phyloP scores from a whole-genome alignment of 495 filamentous ascomycete genomes.

The Neurospora sp. region DNA sequence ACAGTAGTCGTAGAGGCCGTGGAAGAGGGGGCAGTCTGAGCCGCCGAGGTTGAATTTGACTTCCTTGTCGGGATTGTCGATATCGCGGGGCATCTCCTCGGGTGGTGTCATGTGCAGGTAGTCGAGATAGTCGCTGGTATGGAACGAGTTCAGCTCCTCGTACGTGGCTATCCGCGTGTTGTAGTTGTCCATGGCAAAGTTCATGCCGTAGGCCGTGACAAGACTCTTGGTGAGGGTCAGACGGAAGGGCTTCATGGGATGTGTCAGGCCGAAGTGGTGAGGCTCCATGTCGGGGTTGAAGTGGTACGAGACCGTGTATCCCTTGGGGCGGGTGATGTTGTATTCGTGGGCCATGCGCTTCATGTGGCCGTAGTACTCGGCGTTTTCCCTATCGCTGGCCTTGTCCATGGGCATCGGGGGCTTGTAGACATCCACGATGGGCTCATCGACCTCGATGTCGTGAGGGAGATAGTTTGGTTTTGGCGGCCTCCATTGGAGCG shows the following conservation, averaged over 20 bases:
- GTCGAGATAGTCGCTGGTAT: slow-evolving; percentile 79
- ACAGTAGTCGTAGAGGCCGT: slow-evolving; percentile 91
- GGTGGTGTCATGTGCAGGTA: slow-evolving; percentile 55
- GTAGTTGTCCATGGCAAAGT: slow-evolving; percentile 92
- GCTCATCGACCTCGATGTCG: slow-evolving; percentile 31
- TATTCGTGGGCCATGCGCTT: slow-evolving; percentile 57
- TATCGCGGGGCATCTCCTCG: slow-evolving; percentile 39
- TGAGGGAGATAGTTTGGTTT: slow-evolving; percentile 43
- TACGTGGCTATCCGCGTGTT: slow-evolving; percentile 68
- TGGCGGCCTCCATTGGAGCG: slow-evolving; percentile 23
- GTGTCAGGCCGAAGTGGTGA: slow-evolving; percentile 88
- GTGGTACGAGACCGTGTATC: slow-evolving; percentile 91
- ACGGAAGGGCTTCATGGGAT: slow-evolving; percentile 99
- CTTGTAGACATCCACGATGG: slow-evolving; percentile 63
- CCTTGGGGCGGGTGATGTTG: slow-evolving; percentile 66
- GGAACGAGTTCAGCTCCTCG: slow-evolving; percentile 82
- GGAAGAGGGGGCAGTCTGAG: slow-evolving; percentile 93
- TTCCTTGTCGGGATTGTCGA: slow-evolving; percentile 38
- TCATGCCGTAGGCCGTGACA: slow-evolving; percentile 87
- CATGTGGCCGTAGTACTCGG: slow-evolving; percentile 52
- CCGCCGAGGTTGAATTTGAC: slow-evolving; percentile 71
- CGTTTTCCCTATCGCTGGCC: slow-evolving; percentile 48
- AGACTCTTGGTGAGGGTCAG: slow-evolving; percentile 90
- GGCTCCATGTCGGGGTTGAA: slow-evolving; percentile 91
- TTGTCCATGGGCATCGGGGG: slow-evolving; percentile 34